Evolutionary conservation across 2,329 filamentous ascomycete genomes (phyloP), one percentile per base, ranked within the genome.

Genomic region (Tympanopsis confertula): DNA sequence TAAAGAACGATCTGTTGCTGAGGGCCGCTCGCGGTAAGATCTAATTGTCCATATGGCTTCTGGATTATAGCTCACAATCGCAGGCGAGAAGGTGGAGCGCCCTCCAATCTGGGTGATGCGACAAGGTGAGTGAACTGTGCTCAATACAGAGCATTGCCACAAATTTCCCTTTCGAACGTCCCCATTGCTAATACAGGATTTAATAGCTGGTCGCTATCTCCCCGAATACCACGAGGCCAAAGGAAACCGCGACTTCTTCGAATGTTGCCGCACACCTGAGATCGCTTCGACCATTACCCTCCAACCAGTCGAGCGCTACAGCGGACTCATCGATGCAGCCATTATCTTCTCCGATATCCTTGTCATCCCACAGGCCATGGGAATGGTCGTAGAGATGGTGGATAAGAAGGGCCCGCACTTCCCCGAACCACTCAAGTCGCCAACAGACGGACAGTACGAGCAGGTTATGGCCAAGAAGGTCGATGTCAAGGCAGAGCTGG

Each of bases 341-440:
- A 98, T 98, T 53, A 98, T 98, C 59, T 98, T 98, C 70, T 94
- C 86, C 40, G 91, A 98, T 57, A 98, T 98, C 47, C 76, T 98
- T 26, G 91, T 98, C 35, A 88, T 98, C 44, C 91, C 91, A 0
- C 91, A 98, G 64, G 91, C 91, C 20, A 85, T 98, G 77, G 91
- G 91, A 1, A 98, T 98, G 91, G 71, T 72, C n/a, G 91, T 98
- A 19, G 84, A 96, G 59, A 98, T 98, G 91, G 71, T 96, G 10
- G 88, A 95, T 59, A 93, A 91, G 64, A 93, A 94, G 60, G 91
- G 91, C 0, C 91, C 91, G 10, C 85, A 93, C 57, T 98, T 98
- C 58, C 91, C 91, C 0, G 66, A 82, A 35, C 91, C 91, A 13
- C 69, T 98, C 42, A 69, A 73, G 54, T 78, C 73, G 28, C 89